Evolutionary conservation across 2,329 filamentous ascomycete genomes (phyloP).

Genomic region (Zymoseptoria passerinii): DNA sequence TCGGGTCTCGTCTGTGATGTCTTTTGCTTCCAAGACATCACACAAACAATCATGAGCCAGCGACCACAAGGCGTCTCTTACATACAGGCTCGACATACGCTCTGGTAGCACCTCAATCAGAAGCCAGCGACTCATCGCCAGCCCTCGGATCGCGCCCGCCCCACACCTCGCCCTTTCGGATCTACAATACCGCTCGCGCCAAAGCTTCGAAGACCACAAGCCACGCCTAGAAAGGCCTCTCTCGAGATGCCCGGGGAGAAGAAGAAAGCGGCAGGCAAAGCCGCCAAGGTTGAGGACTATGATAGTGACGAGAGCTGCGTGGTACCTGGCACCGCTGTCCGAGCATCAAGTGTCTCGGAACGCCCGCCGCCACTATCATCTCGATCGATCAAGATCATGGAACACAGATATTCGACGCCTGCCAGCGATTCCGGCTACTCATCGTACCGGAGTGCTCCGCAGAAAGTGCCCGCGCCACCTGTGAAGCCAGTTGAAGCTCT

Average conservation of each 20-base stretch:
- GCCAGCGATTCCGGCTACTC: conserved; percentile 56
- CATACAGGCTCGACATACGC: not conserved
- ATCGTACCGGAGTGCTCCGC: conserved; percentile 30
- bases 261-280: conserved; percentile 4
- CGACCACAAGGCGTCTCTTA: not conserved
- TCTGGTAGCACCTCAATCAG: not conserved
- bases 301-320: conserved; percentile 34
- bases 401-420: conserved; percentile 25
- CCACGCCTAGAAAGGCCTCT: not conserved
- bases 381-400: conserved; percentile 22
- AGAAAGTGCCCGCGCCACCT: not conserved
- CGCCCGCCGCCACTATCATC: conserved; percentile 17
- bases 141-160: not conserved
- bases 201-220: not conserved
- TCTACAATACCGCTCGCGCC: not conserved
- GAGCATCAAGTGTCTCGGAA: conserved; percentile 41
- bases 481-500: not conserved
- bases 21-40: not conserved
- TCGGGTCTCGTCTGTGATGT: not conserved
- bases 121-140: not conserved
- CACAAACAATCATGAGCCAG: not conserved
- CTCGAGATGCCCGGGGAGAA: not conserved
- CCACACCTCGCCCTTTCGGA: not conserved
- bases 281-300: conserved; percentile 33
- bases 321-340: conserved; percentile 38